phyloP scores from a whole-genome alignment of 1,284 basidiomycete genomes.

The Pisolithus thermaeus region DNA sequence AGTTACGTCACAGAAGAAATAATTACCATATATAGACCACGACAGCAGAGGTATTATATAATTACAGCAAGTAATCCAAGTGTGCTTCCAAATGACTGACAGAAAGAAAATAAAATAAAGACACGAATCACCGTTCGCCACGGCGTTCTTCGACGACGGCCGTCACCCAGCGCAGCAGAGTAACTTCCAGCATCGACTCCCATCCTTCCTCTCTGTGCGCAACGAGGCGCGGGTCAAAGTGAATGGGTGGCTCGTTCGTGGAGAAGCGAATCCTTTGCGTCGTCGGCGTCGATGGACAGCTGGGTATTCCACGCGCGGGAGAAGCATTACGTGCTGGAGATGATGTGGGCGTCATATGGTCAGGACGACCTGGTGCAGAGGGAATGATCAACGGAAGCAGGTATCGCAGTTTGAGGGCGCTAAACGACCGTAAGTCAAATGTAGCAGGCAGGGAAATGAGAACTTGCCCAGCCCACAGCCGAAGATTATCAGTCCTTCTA shows the following conservation, averaged over 20 bases:
- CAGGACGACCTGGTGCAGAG: conserved; percentile 28
- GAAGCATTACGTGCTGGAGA: conserved; percentile 10
- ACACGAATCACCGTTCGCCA: conserved; percentile 29
- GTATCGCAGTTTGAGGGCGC: conserved; percentile 78
- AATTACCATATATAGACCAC: too few species aligned
- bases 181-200: conserved; percentile 69
- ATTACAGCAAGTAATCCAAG: too few species aligned
- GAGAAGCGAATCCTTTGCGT: conserved; percentile 17
- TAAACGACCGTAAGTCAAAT: conserved; percentile 23
- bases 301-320: conserved; percentile 5
- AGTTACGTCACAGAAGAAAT: too few species aligned
- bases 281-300: conserved; percentile 12
- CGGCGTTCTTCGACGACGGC: conserved; percentile 64
- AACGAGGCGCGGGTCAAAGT: conserved; percentile 69
- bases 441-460: background rate
- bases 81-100: background rate
- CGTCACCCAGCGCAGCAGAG: conserved; percentile 61
- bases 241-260: conserved; percentile 27
- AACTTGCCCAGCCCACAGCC: conserved; percentile 75
- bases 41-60: too few species aligned
- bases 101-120: conserved; percentile 2
- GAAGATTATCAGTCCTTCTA: conserved; percentile 74
- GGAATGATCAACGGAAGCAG: conserved; percentile 61
- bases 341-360: conserved; percentile 21
- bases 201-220: conserved; percentile 73